Percentiles rank a stretch among this genome's conserved stretches.
These are phyloP conservation scores for Pyrenochaeta sp. DNA, from an alignment of 2,329 filamentous ascomycete genomes.

Conservation along the genomic window DNA sequence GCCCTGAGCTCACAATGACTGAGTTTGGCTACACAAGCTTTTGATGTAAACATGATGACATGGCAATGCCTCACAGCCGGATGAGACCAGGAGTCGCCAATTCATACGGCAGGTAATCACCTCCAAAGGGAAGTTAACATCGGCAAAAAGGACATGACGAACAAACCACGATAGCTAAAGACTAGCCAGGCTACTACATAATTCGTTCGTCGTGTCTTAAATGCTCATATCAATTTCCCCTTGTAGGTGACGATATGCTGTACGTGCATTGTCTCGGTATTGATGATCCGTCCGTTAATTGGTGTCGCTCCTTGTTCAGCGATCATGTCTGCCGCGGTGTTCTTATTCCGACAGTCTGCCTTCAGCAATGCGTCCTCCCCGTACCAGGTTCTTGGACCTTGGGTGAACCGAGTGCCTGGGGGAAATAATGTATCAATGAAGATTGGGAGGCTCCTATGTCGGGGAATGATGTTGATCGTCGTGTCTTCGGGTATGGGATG, in stretches of 20 bases:
- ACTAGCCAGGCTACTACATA: no score
- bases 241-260: no score
- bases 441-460: no score
- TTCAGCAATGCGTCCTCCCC: background rate
- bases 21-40: no score
- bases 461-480: background rate
- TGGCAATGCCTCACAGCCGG: background rate
- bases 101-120: no score
- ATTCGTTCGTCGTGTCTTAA: no score
- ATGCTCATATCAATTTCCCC: no score
- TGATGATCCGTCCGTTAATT: background rate
- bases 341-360: background rate
- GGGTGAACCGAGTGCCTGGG: background rate
- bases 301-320: background rate
- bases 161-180: no score
- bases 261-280: background rate
- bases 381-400: background rate
- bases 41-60: background rate
- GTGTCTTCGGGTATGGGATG: background rate
- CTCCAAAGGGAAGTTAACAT: no score
- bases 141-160: no score
- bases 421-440: no score
- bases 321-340: background rate
- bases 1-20: no score
- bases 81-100: background rate